phyloP scores from a whole-genome alignment of 2,329 filamentous ascomycete genomes.

The Plenodomus biglobosus region DNA sequence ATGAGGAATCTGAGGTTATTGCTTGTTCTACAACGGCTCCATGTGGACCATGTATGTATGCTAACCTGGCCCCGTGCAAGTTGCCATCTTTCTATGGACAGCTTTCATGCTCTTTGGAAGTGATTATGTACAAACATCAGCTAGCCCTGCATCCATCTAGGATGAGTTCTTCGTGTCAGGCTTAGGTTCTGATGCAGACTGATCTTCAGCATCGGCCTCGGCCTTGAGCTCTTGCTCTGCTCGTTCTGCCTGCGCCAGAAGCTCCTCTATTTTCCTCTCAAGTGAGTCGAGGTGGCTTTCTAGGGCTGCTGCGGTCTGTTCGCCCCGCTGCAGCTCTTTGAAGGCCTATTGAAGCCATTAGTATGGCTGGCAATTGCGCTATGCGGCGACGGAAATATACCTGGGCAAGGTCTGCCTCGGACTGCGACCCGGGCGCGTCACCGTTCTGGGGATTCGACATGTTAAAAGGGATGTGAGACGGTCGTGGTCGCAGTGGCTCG shows the following conservation, averaged over 20 bases:
- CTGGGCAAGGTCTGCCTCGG: slow-evolving; percentile 42
- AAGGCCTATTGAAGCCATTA: slow-evolving; percentile 47
- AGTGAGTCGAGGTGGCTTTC: slow-evolving; percentile 58
- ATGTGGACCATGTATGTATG: too few relatives aligned
- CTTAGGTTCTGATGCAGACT: background rate
- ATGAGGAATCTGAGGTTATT: background rate
- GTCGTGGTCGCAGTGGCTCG: slow-evolving; percentile 16
- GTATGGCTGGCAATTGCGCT: background rate
- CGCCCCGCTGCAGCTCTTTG: slow-evolving; percentile 56
- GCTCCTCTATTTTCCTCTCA: slow-evolving; percentile 58
- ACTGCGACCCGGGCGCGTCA: slow-evolving; percentile 18
- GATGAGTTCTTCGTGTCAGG: background rate
- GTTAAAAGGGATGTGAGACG: slow-evolving; percentile 13
- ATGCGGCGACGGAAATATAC: slow-evolving; percentile 14
- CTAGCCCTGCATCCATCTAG: background rate
- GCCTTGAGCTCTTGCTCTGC: slow-evolving; percentile 38
- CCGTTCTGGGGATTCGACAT: slow-evolving; percentile 40
- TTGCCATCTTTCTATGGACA: background rate
- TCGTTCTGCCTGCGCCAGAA: slow-evolving; percentile 53
- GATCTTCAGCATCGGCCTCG: slow-evolving; percentile 1
- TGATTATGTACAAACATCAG: background rate
- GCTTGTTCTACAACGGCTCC: background rate
- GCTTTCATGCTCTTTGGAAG: background rate
- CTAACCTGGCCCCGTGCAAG: too few relatives aligned
- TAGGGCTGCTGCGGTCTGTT: slow-evolving; percentile 57